phyloP scores from a whole-genome alignment of 73 alveolate genomes.

The Diophrys appendiculata region DNA sequence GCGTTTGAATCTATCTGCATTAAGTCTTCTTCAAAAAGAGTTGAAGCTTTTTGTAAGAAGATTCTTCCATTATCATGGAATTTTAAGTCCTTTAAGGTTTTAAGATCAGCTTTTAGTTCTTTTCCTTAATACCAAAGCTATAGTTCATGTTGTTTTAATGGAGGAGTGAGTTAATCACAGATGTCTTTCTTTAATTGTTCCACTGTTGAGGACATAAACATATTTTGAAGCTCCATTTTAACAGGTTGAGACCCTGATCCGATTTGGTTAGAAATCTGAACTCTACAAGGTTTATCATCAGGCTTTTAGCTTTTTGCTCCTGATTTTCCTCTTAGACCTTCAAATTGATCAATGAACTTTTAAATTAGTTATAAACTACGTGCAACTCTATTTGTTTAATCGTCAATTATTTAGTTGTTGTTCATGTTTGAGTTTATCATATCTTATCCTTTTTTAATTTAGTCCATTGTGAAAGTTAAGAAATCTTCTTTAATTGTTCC shows the following conservation, averaged over 20 bases:
- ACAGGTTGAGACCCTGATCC: conserved; percentile 25
- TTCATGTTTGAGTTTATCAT: conserved; percentile 18
- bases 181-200: conserved; percentile 43
- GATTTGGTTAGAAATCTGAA: conserved; percentile 18
- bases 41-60: not conserved
- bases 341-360: conserved; percentile 70
- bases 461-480: conserved; percentile 57
- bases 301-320: conserved; percentile 4
- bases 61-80: conserved; percentile 12
- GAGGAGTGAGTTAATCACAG: conserved; percentile 32
- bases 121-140: conserved; percentile 38
- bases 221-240: conserved; percentile 24
- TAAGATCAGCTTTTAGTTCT: conserved; percentile 42
- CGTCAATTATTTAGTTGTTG: conserved; percentile 36
- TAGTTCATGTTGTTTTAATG: conserved; percentile 31
- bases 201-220: conserved; percentile 28
- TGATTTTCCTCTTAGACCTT: conserved; percentile 55
- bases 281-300: conserved; percentile 15
- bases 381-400: conserved; percentile 55
- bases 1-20: not conserved
- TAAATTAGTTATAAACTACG: conserved; percentile 44
- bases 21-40: conserved; percentile 10
- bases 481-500: conserved; percentile 57
- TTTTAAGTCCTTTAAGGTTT: conserved; percentile 43
- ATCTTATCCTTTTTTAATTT: conserved; percentile 52